Base-by-base conservation (phyloP, 2,329 filamentous ascomycete species). In the Dactylonectria macrodidyma region DNA sequence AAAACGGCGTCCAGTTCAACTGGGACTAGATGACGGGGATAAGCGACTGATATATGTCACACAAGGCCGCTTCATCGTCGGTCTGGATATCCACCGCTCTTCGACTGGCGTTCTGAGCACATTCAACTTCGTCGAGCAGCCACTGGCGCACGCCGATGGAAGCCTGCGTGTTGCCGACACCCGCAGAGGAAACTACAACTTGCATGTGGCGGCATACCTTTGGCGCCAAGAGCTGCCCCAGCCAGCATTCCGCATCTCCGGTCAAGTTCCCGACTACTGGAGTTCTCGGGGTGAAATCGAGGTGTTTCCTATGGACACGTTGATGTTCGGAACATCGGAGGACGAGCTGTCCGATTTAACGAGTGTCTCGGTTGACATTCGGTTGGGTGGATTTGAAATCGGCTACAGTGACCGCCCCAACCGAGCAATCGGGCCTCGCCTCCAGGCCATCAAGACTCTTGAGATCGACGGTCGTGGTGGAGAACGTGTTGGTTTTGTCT, bases 321-420 rank as follows among this genome's bases (percentile, higher is more conserved):
- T 67, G 7, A 52, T 67, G 14, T 60, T 67, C 52, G 65, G 65
- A 3, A 46, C 41, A 2, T 38, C 60, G 7, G 60, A 64, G 1
- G 55, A 64, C 22, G 60, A 64, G 12, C 22, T 67, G 2, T 41
- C 33, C 2, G 51, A 51, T 1, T 48, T 67, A 4, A 51, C 16
- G 2, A 22, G 48, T 1, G 7, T 67, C 7, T 38, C 48, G 1
- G 60, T 26, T 1, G 66, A 68, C 6, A 26, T 54, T 5, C 61
- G 38, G 14, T 47, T 68, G n/a, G 57, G 61, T 3, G 66, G 66
- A 0, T 26, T 68, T 11, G 61, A 65, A 30, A 51, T 68, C 16
- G 19, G 26, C 5, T 67, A 61, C 36, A 48, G n/a, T 6, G 47
- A 65, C n/a, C 34, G 56, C 1, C n/a, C 7, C 5, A 54, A 30